These are phyloP conservation scores for Cyclocybe aegerita DNA, from an alignment of 768 basidiomycete genomes.

Conservation along the genomic window DNA sequence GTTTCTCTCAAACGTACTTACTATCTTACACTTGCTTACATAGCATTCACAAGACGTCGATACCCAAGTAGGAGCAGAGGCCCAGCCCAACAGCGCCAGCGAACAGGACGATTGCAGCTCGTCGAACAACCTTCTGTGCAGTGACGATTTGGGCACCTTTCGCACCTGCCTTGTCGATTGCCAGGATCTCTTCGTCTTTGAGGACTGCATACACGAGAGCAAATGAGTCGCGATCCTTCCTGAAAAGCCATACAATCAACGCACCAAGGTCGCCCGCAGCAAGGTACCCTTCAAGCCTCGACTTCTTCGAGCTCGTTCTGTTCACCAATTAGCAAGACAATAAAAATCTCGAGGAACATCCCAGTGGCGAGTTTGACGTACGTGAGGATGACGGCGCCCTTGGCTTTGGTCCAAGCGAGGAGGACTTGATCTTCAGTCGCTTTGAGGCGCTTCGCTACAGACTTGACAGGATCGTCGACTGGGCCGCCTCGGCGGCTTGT, in stretches of 20 bases:
- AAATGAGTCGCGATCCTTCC: neutral
- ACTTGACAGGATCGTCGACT: conserved; percentile 55
- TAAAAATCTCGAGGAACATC: neutral
- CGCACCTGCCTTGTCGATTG: conserved; percentile 58
- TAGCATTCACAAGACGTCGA: conserved; percentile 16
- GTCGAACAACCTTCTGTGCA: conserved; percentile 10
- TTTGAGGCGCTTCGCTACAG: conserved; percentile 49
- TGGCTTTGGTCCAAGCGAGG: conserved; percentile 70
- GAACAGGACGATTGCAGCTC: conserved; percentile 18
- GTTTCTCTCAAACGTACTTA: too few relatives aligned
- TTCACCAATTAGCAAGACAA: neutral
- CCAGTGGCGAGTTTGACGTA: conserved; percentile 21
- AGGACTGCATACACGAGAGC: conserved; percentile 34
- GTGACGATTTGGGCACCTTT: conserved; percentile 25
- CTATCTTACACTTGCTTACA: too few relatives aligned
- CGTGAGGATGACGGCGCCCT: conserved; percentile 68
- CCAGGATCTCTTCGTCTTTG: conserved; percentile 47
- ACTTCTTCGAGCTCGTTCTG: conserved; percentile 66
- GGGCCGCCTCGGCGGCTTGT: conserved; percentile 61
- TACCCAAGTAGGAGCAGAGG: conserved; percentile 19
- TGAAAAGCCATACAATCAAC: conserved; percentile 8
- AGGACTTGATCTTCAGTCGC: conserved; percentile 66
- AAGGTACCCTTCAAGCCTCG: conserved; percentile 66
- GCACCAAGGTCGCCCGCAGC: conserved; percentile 63
- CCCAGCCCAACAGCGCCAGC: conserved; percentile 20